Base-by-base conservation (phyloP, 78 protist species). In the Mantamonas sphyraenae region DNA sequence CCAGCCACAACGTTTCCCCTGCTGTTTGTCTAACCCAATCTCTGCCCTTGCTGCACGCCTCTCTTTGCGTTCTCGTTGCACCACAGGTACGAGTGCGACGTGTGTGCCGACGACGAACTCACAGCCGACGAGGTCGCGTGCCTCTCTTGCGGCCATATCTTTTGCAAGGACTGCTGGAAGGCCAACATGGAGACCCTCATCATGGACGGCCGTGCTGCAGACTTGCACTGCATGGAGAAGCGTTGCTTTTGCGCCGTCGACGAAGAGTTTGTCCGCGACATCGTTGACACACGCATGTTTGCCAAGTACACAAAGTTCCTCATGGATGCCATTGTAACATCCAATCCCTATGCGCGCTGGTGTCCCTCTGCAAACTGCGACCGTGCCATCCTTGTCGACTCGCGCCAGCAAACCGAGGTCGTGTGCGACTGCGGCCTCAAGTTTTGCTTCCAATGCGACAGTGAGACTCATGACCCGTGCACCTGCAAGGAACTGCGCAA, bases 401-500 rank as follows among this genome's bases (percentile, higher is more conserved):
- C 47, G 59, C 10, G 39, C 9, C 22, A 61, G 39, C 9, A 40
- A 50, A 3, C 22, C 39, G n/a, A 12, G 5, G 28, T 64, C 22
- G 68, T 64, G 30, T 12, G 68, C 30, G 17, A 9, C 28, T 73
- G 78, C 58, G 65, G 65, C 30, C 65, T 45, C 58, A 69, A 51
- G 22, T 51, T 51, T 51, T 51, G 57, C 22, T 73, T 73, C 12
- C 53, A 73, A 22, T 73, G 78, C 33, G 43, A 42, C 55, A 55
- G 17, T 12, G 78, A 73, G 58, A 56, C 64, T 58, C 78, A 73
- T 64, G 47, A 42, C 26, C 30, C 38, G 33, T 60, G 51, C 2
- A 73, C 71, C 9, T 60, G 68, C 30, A 61, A 63, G 40, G 45
- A 61, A 73, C 55, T 64, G 30, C 69, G 55, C 55, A 33, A 33